phyloP scores from a whole-genome alignment of 2,329 filamentous ascomycete genomes.

The Colletotrichum sublineola region DNA sequence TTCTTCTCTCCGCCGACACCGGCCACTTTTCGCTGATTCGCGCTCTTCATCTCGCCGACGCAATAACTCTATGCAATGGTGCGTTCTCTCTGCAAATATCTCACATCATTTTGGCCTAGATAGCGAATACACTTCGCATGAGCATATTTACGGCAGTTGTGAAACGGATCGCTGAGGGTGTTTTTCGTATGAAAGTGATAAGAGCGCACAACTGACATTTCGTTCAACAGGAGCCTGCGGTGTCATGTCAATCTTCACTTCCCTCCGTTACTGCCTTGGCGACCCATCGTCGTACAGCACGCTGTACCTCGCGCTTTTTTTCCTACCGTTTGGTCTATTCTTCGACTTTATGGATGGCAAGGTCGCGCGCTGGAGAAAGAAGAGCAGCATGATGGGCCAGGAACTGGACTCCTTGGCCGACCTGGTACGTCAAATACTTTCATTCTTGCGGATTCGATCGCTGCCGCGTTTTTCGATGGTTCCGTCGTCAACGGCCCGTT shows the following conservation, averaged over 20 bases:
- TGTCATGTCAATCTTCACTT: constrained; percentile 96
- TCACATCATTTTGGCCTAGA: not conserved
- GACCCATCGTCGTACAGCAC: constrained; percentile 74
- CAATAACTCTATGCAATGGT: constrained; percentile 88
- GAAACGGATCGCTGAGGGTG: not conserved
- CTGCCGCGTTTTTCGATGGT: not conserved
- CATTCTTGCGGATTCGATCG: not conserved
- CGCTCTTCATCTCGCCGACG: constrained; percentile 82
- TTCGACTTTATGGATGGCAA: constrained; percentile 99
- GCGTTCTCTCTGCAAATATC: constrained; percentile 44
- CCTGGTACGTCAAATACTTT: constrained; percentile 71
- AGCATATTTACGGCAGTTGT: not conserved
- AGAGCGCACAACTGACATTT: constrained; percentile 22
- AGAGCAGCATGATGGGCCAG: constrained; percentile 97
- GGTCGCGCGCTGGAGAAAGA: constrained; percentile 95
- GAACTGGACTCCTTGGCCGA: constrained; percentile 97
- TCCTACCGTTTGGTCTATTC: constrained; percentile 94
- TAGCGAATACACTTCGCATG: not conserved
- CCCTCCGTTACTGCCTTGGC: constrained; percentile 90
- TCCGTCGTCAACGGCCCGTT: not conserved
- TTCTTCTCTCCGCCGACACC: constrained; percentile 75
- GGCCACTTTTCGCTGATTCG: constrained; percentile 80
- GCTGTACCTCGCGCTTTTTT: constrained; percentile 84
- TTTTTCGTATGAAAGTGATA: not conserved
- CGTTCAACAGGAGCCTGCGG: constrained; percentile 67